Percentiles rank a stretch among this genome's conserved stretches.
Conservation (phyloP, 306 rosid genomes). For the Urtica urens region DNA sequence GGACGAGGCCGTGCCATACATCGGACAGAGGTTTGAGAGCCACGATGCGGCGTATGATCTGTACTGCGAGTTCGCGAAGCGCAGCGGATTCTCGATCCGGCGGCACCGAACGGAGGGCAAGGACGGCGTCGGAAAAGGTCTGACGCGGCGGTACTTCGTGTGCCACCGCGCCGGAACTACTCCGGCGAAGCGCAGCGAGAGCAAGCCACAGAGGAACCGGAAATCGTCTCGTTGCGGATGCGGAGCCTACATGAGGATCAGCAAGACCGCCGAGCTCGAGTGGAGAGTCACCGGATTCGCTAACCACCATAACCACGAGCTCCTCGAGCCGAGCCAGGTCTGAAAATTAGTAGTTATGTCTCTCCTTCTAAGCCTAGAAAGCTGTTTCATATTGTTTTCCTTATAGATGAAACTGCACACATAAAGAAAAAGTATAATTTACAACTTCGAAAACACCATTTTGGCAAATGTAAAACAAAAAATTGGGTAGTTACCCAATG, state of each 20-base stretch:
- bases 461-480: too few species aligned
- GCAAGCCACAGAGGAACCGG: constrained; percentile 82
- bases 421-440: too few species aligned
- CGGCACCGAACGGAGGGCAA: constrained; percentile 94
- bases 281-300: constrained; percentile 97
- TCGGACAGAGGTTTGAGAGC: constrained; percentile 77
- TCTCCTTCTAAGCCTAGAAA: too few species aligned
- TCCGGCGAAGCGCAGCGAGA: constrained; percentile 61
- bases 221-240: constrained; percentile 96
- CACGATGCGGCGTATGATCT: constrained; percentile 86
- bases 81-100: constrained; percentile 79
- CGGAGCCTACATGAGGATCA: constrained; percentile 84
- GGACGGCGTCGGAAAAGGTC: constrained; percentile 93
- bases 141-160: constrained; percentile 85
- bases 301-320: constrained; percentile 86
- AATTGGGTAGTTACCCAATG: too few species aligned
- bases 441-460: too few species aligned
- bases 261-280: constrained; percentile 78
- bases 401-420: too few species aligned
- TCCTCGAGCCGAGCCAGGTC: constrained; percentile 87
- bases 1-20: constrained; percentile 63
- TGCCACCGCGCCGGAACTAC: constrained; percentile 97
- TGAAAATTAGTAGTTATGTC: too few species aligned
- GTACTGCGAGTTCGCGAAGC: constrained; percentile 80
- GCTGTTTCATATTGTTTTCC: too few species aligned